Evolutionary conservation across 2,329 filamentous ascomycete genomes (phyloP).

Genomic region (Malbranchea cinnamomea): DNA sequence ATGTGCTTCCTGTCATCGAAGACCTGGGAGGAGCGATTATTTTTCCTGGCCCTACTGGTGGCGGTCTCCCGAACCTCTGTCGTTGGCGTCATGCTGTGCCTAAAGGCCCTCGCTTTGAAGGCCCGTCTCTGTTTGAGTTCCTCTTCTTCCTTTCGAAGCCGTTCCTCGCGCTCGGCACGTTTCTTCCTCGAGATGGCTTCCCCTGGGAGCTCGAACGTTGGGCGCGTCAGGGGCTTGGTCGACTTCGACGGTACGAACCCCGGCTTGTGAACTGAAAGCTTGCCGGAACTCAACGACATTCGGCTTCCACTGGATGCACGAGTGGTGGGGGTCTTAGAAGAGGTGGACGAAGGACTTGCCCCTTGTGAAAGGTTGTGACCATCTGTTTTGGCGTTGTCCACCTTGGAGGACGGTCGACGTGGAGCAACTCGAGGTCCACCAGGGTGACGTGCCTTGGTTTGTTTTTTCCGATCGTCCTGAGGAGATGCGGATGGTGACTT

Average conservation of each 20-base stretch:
- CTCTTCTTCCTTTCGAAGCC: slow-evolving; percentile 29
- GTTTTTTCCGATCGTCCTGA: too few species aligned
- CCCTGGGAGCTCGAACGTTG: slow-evolving; percentile 38
- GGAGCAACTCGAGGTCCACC: too few species aligned
- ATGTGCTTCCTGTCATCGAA: too few species aligned
- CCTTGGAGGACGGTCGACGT: too few species aligned
- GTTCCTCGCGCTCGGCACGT: slow-evolving; percentile 36
- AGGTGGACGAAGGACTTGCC: too few species aligned
- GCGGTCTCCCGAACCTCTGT: slow-evolving; percentile 31
- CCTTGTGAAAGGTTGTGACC: too few species aligned
- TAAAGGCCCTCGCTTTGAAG: slow-evolving; percentile 33
- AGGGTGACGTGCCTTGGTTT: too few species aligned
- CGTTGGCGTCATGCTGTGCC: slow-evolving; percentile 17
- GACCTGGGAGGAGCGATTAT: too few species aligned
- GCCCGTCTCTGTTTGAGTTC: slow-evolving; percentile 18
- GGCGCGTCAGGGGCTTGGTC: slow-evolving; percentile 33
- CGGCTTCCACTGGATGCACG: neutral
- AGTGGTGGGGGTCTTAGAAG: neutral
- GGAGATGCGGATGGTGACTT: too few species aligned
- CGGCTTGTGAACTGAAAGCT: slow-evolving; percentile 29
- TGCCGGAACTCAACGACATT: too few species aligned
- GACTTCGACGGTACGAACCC: slow-evolving; percentile 37
- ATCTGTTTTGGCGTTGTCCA: too few species aligned
- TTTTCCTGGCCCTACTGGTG: slow-evolving; percentile 29
- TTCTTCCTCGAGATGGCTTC: slow-evolving; percentile 38